These are phyloP conservation scores for Fusarium subtropicale DNA, from an alignment of 2,329 filamentous ascomycete species.

Conservation along the genomic window DNA sequence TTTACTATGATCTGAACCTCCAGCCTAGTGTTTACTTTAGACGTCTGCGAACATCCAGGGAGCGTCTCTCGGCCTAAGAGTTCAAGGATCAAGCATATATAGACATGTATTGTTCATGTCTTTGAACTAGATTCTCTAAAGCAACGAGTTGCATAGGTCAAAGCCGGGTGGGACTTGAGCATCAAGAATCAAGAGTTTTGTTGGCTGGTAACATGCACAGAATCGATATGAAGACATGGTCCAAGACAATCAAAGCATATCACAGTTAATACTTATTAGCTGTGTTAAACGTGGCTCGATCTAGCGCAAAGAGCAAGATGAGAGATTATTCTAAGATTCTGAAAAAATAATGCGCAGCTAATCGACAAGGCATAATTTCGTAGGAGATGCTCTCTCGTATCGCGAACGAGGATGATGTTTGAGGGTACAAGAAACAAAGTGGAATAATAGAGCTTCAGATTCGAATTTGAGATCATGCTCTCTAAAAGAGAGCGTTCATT, in stretches of 20 bases:
- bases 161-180: not conserved
- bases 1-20: not conserved
- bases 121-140: not conserved
- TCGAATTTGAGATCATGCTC: slow-evolving; percentile 71
- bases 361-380: not conserved
- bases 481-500: slow-evolving; percentile 67
- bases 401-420: not conserved
- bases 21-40: not conserved
- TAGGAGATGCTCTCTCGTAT: not conserved
- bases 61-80: not conserved
- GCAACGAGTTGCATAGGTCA: not conserved
- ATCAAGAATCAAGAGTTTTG: not conserved
- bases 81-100: not conserved
- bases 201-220: not conserved
- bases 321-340: not conserved
- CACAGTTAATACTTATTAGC: not conserved
- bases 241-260: not conserved
- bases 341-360: not conserved
- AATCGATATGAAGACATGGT: not conserved
- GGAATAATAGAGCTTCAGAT: slow-evolving; percentile 65
- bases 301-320: not conserved
- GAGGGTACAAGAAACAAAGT: slow-evolving; percentile 13
- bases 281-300: not conserved
- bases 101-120: no score
- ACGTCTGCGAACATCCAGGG: not conserved